Evolutionary conservation across 2,329 filamentous ascomycete genomes (phyloP), one percentile per base, ranked within the genome.

Genomic region (Ascochyta clinopodiicola): DNA sequence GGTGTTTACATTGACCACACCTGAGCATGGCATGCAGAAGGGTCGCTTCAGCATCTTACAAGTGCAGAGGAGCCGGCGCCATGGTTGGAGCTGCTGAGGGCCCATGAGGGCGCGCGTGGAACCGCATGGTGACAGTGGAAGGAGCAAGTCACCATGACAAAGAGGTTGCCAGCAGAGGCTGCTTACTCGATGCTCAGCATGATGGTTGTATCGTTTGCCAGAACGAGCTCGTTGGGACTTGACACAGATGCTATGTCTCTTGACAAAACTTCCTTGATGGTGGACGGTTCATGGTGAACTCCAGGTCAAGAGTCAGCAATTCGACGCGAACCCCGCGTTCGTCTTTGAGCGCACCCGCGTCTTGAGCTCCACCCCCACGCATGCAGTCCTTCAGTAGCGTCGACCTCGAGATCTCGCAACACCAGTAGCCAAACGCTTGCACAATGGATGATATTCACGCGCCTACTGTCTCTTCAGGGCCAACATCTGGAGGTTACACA

Each of bases 391-490:
- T 40, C 34, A 38, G 48, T 32, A 52, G 42, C 34, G 38, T 46
- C 42, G 27, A 54, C 45, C 8, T 17, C 24, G 29, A 19, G 13
- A 22, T 15, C 24, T 19, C 34, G 24, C 27, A 39, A 44, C 19
- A 22, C 51, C 35, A 34, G 85, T 84, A 82, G 82, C 81, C 64
- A 77, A 82, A 59, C 79, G 74, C 66, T 88, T 89, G 87, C 82
- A 88, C 72, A 81, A 89, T 90, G 87, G 83, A 88, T 72, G 82
- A 88, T 64, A 79, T 90, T 51, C 87, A 90, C 68, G 82, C 86
- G 40, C 86, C 87, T n/a, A 89, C 86, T 17, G 86, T 91, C 77
- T 82, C 88, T 54, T 93, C 92, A 37, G 93, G 92, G 57, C 90
- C 91, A 31, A 88, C 87, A 52, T 82, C 82, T 25, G 79, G 82